Evolutionary conservation across 1,284 basidiomycete species (phyloP).

Genomic region (Rhodotorula sp.): DNA sequence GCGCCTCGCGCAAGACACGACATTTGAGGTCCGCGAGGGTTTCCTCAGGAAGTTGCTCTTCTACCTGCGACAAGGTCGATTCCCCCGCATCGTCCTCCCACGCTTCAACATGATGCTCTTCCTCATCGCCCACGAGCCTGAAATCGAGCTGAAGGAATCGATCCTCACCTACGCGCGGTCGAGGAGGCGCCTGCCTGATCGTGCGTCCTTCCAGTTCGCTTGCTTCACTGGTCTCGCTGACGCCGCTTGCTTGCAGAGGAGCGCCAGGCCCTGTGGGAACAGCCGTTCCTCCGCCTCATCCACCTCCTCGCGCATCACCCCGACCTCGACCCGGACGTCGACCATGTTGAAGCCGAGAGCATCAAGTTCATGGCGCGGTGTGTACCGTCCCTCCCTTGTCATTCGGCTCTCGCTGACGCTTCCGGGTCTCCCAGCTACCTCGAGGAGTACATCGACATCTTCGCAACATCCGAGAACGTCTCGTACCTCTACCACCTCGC

Average conservation of each 20-base stretch:
- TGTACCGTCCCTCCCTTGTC: neutral
- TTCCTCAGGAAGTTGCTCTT: slow-evolving; percentile 74
- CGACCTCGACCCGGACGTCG: slow-evolving; percentile 60
- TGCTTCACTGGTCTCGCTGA: slow-evolving; percentile 4
- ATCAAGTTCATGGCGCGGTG: slow-evolving; percentile 27
- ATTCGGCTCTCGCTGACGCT: no score
- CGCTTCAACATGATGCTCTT: slow-evolving; percentile 82
- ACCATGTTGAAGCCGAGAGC: slow-evolving; percentile 16
- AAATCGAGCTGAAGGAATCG: slow-evolving; percentile 60
- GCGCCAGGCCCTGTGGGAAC: slow-evolving; percentile 68
- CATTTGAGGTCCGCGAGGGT: slow-evolving; percentile 74
- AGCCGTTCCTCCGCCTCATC: slow-evolving; percentile 78
- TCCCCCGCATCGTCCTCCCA: slow-evolving; percentile 58
- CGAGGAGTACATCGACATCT: slow-evolving; percentile 76
- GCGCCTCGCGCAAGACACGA: slow-evolving; percentile 61
- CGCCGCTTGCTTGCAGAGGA: slow-evolving; percentile 51
- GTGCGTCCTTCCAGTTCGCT: neutral
- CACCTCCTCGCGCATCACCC: slow-evolving; percentile 91
- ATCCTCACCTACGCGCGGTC: slow-evolving; percentile 19
- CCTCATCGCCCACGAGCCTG: slow-evolving; percentile 87
- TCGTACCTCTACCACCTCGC: slow-evolving; percentile 80
- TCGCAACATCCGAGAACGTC: slow-evolving; percentile 74
- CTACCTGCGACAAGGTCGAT: slow-evolving; percentile 52
- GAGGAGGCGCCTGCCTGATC: neutral
- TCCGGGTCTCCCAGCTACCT: slow-evolving; percentile 63